Evolutionary conservation across 2,329 filamentous ascomycete species (phyloP).

Genomic region (Fusarium tuaranense): DNA sequence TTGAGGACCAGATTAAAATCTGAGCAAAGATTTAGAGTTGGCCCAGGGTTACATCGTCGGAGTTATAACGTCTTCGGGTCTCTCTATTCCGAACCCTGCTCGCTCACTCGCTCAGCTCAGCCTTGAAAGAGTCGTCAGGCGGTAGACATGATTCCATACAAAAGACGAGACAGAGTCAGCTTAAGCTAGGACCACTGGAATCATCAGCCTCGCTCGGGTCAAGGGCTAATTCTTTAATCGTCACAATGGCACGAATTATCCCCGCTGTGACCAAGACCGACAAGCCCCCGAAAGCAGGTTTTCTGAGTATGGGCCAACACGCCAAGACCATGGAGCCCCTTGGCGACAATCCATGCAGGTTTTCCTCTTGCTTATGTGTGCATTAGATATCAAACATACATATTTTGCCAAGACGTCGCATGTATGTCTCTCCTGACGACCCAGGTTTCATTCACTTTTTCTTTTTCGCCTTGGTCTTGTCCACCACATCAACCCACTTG

Average conservation of each 20-base stretch:
- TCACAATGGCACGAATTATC: not conserved
- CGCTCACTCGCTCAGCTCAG: not conserved
- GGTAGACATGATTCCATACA: not conserved
- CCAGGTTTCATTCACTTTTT: conserved; percentile 19
- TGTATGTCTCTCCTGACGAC: not conserved
- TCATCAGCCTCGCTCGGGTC: not conserved
- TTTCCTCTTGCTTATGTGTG: not conserved
- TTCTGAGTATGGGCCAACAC: not conserved
- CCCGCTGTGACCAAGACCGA: not conserved
- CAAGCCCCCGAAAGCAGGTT: not conserved
- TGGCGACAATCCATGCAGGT: not conserved
- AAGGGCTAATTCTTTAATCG: not conserved
- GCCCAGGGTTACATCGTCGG: not conserved
- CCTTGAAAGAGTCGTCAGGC: not conserved
- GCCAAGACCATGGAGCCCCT: not conserved
- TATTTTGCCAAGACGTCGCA: not conserved
- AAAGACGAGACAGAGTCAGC: not conserved
- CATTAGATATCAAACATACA: not conserved
- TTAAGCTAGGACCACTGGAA: not conserved
- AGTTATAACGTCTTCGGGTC: not conserved
- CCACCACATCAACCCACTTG: conserved; percentile 39
- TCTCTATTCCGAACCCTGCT: not conserved
- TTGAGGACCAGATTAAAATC: not conserved
- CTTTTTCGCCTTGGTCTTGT: conserved; percentile 38
- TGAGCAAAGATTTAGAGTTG: not conserved